Evolutionary conservation across 371 early-diverging fungal species (phyloP), one percentile per base, ranked within the genome.

Genomic region (Mortierella sp.): DNA sequence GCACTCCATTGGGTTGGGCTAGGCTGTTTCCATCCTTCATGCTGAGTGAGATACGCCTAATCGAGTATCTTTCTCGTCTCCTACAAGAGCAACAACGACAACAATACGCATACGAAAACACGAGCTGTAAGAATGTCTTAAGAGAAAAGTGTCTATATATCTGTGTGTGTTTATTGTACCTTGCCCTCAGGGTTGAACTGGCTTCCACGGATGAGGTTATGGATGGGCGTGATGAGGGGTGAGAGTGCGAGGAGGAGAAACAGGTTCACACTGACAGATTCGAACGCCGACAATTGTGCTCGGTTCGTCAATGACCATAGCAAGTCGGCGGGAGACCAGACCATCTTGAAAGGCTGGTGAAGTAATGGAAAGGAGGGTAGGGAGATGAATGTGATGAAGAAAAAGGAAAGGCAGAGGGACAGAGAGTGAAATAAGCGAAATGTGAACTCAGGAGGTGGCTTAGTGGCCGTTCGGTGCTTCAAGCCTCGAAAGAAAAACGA

Each of bases 291-390:
- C 69, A 84, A 34, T 9, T 51, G 70, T 2, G 81, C 75, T 0
- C 77, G 75, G 31, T 73, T 43, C 19, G 80, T 80, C 78, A 80
- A 34, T 9, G 78, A 80, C 84, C 84, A 84, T 5, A 84, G 55
- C 61, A 80, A 74, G 54, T 84, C 84, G 10, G 84, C 84, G 34
- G 84, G 81, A 37, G 84, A 80, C 75, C 78, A 80, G 61, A 78
- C 76, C 84, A 84, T 84, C 73, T 28, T 59, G 24, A 53, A 48
- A 53, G 69, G 50, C 40, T 16, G 51, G 64, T 69, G n/a, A 59
- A 31, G 28, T 2, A 40, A 2, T 46, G 40, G 64, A 37, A 44
- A 43, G 24, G 37, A 50, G 61, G 46, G 31, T 26, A 21, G 43
- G 19, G 44, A 51, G 48, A 55, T 40, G 73, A 67, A 46, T 13